Evolutionary conservation across 805 yeast species (phyloP).

Genomic region (Schwanniomyces polymorphus): DNA sequence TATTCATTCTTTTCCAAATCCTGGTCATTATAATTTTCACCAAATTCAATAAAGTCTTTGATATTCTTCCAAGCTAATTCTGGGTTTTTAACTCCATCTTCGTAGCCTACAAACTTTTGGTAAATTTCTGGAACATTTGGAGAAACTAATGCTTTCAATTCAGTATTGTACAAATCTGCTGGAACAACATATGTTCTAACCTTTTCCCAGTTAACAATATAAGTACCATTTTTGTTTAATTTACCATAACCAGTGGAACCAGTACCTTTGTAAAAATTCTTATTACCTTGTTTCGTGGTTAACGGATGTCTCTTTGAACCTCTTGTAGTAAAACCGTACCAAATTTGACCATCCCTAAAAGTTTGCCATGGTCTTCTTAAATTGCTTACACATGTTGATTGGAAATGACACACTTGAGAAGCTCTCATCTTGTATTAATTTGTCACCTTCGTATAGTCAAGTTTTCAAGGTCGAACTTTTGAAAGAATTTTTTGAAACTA

Average conservation of each 20-base stretch:
- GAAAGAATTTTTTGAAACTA: neutral
- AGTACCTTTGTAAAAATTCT: conserved; percentile 93
- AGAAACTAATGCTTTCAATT: conserved; percentile 75
- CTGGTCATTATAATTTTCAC: conserved; percentile 47
- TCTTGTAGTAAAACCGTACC: conserved; percentile 73
- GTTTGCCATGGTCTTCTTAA: conserved; percentile 90
- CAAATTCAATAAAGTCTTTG: conserved; percentile 73
- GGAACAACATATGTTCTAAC: conserved; percentile 94
- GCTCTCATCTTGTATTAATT: conserved; percentile 45
- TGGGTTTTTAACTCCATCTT: conserved; percentile 72
- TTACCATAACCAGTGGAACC: conserved; percentile 91
- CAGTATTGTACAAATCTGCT: conserved; percentile 30
- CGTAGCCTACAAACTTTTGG: conserved; percentile 69
- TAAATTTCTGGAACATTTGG: conserved; percentile 68
- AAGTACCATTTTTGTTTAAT: conserved; percentile 71
- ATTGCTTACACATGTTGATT: conserved; percentile 40
- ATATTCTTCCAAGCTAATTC: conserved; percentile 70
- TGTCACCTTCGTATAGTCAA: neutral
- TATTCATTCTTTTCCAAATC: conserved; percentile 36
- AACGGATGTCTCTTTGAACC: conserved; percentile 84
- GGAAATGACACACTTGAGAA: conserved; percentile 46
- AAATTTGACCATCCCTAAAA: conserved; percentile 76
- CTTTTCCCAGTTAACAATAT: conserved; percentile 75
- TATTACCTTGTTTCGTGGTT: conserved; percentile 92
- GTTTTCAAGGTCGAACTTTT: conserved; percentile 2